Base-by-base conservation (phyloP, 345 rosid species). In the Eucalyptus leucophloia region DNA sequence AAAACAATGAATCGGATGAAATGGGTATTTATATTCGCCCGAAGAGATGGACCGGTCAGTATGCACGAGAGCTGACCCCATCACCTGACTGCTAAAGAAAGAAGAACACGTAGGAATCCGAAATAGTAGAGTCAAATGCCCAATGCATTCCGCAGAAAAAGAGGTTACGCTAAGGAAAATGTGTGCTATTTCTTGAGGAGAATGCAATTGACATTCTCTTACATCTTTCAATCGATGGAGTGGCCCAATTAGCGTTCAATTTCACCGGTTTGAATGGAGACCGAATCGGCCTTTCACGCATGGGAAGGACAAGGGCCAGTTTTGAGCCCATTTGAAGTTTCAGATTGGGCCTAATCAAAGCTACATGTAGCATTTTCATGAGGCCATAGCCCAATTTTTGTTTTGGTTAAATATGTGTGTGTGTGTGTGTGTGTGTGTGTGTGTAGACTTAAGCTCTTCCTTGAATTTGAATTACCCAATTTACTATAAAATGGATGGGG, bases 51-150 rank as follows among this genome's bases (percentile, higher is more conserved):
- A 6, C 40, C 3, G 6, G 11, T 65, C 77, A 0, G 21, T n/a
- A n/a, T n/a, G 40, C 0, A 0, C 6, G 10, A 65, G 9, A 12
- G 69, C 21, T 15, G 40, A 65, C 2, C 2, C 19, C 42, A 6
- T 62, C 5, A 2, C 37, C 77, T 2, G 21, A n/a, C 69, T 5
- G 16, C 32, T 60, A 28, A 60, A 12, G 7, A 60, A 28, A 26
- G 72, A n/a, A n/a, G 16, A 65, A 30, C 19, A 7, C 37, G 18
- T n/a, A 1, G 77, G 77, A 65, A 7, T 4, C 77, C 21, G 37
- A 65, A n/a, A 15, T n/a, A 4, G 40, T n/a, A n/a, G 40, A n/a
- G 40, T 65, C 77, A 15, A 15, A n/a, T 65, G 23, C 21, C 37
- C 77, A 65, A 15, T n/a, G 37, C 40, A 65, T n/a, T 0, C 40